These are phyloP conservation scores for Blastobotrys robertii DNA, from an alignment of 805 yeast genomes.

Conservation along the genomic window DNA sequence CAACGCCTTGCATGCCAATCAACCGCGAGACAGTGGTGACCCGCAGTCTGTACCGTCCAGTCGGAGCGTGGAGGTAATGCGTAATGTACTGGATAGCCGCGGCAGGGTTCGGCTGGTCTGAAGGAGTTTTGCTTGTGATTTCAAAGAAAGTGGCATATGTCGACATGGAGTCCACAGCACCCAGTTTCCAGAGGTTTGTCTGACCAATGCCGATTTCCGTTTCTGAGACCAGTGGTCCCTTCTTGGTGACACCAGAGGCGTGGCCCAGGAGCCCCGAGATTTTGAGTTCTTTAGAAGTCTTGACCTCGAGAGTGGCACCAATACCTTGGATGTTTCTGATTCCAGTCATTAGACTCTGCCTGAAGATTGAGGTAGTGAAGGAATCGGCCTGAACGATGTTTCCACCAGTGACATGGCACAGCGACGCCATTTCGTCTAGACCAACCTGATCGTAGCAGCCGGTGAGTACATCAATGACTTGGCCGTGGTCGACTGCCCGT, in stretches of 20 bases:
- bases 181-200: constrained; percentile 71
- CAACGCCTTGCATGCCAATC: constrained; percentile 35
- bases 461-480: constrained; percentile 79
- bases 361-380: constrained; percentile 87
- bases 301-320: constrained; percentile 70
- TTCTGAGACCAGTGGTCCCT: constrained; percentile 69
- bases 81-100: constrained; percentile 68
- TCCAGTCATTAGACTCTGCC: constrained; percentile 66
- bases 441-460: constrained; percentile 97
- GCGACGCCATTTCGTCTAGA: constrained; percentile 79
- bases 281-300: constrained; percentile 72
- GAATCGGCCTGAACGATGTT: constrained; percentile 79
- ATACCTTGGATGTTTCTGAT: constrained; percentile 36
- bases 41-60: constrained; percentile 73
- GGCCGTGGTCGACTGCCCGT: constrained; percentile 62
- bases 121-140: constrained; percentile 26
- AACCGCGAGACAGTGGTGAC: constrained; percentile 68
- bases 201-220: constrained; percentile 85
- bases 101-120: constrained; percentile 10
- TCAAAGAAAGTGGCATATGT: constrained; percentile 80
- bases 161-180: constrained; percentile 68
- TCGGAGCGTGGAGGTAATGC: constrained; percentile 69
- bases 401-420: constrained; percentile 83
- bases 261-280: constrained; percentile 85
- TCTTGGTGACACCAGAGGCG: constrained; percentile 43